Conservation (phyloP, 805 yeast genomes). For the Candida stauntonica region DNA sequence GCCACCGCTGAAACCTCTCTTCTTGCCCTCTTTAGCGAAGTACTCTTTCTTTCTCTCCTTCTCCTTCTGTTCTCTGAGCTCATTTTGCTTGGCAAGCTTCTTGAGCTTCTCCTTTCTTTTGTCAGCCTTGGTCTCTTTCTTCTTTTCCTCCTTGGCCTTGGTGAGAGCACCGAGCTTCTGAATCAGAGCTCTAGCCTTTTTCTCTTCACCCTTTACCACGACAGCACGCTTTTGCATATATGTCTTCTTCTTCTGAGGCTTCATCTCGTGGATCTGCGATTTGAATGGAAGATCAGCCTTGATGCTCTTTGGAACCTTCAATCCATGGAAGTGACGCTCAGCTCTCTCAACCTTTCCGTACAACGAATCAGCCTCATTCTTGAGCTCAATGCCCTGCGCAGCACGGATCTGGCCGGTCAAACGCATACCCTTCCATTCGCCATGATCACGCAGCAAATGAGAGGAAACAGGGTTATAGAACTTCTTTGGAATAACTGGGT, state of each 20-base stretch:
- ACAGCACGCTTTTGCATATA: conserved; percentile 91
- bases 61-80: conserved; percentile 65
- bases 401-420: conserved; percentile 92
- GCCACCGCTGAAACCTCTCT: conserved; percentile 40
- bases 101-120: conserved; percentile 73
- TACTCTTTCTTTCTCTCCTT: conserved; percentile 83
- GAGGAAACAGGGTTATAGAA: conserved; percentile 97
- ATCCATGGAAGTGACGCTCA: conserved; percentile 81
- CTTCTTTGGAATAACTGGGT: conserved; percentile 84
- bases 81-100: conserved; percentile 71
- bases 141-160: conserved; percentile 79
- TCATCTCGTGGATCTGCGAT: conserved; percentile 85
- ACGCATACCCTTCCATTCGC: conserved; percentile 95
- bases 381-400: conserved; percentile 60
- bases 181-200: conserved; percentile 85
- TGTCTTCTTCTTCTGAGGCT: conserved; percentile 78
- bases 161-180: conserved; percentile 82
- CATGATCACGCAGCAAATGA: conserved; percentile 66
- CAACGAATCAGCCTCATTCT: conserved; percentile 46
- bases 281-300: conserved; percentile 82
- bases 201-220: conserved; percentile 86
- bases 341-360: conserved; percentile 74
- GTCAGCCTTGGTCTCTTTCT: conserved; percentile 65
- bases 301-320: conserved; percentile 78
- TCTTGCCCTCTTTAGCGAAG: conserved; percentile 68